Percentiles rank a stretch among this genome's conserved stretches.
Evolutionary conservation across 1,139 yeast genomes (phyloP).

Genomic region (Pneumocystis murina): DNA sequence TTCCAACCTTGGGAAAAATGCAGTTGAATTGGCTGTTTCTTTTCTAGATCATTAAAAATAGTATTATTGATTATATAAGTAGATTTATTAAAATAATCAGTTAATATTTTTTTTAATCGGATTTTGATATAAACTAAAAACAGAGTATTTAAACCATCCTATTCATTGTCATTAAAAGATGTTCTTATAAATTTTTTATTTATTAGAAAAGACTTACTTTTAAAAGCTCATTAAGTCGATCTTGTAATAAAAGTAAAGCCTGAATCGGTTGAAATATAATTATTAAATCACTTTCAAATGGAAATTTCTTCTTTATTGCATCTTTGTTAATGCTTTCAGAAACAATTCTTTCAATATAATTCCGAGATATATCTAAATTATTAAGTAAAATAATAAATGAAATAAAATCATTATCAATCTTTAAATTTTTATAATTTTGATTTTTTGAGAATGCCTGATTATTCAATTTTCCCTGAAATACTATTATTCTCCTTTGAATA

Average conservation of each 20-base stretch:
- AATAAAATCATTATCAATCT: slow-evolving; percentile 7
- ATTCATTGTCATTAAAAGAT: slow-evolving; percentile 3
- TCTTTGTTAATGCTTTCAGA: slow-evolving; percentile 6
- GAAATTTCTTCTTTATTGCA: slow-evolving; percentile 4
- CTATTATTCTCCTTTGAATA: slow-evolving; percentile 15
- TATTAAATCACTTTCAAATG: slow-evolving; percentile 9
- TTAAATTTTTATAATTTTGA: neutral
- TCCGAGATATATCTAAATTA: slow-evolving; percentile 18
- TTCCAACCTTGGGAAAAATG: neutral
- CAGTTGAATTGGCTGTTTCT: neutral
- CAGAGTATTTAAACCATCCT: slow-evolving; percentile 8
- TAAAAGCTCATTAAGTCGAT: slow-evolving; percentile 8
- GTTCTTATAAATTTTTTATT: slow-evolving; percentile 3
- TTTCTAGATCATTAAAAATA: neutral
- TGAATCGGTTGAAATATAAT: slow-evolving; percentile 3
- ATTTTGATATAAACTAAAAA: slow-evolving; percentile 3
- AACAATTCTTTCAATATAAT: slow-evolving; percentile 11
- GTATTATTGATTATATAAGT: neutral
- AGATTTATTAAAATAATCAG: neutral
- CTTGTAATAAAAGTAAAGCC: slow-evolving; percentile 9
- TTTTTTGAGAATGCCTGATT: neutral
- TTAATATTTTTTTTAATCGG: neutral
- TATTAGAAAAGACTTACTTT: neutral
- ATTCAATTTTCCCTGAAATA: slow-evolving; percentile 11
- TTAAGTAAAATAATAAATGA: slow-evolving; percentile 26